Conservation (phyloP, 2,329 filamentous ascomycete species). For the Aspergillus clavatus region DNA sequence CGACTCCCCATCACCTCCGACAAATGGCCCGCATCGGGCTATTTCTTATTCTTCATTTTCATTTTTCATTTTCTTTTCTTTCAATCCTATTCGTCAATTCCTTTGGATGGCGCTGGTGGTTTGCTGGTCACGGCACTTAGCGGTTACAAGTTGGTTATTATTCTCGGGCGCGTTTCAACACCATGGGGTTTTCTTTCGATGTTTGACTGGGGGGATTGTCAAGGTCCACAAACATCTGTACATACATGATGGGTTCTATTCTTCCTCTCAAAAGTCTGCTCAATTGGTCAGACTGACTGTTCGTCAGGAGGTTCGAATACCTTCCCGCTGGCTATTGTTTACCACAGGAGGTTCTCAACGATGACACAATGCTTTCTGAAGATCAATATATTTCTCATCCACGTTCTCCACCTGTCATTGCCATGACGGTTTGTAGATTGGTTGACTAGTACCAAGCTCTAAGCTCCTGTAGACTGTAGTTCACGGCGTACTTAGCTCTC, state of each 20-base stretch:
- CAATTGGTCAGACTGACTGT: slow-evolving; percentile 4
- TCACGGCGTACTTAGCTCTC: too few relatives aligned
- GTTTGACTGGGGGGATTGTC: slow-evolving; percentile 15
- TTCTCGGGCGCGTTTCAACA: slow-evolving; percentile 12
- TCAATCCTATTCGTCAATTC: slow-evolving; percentile 13
- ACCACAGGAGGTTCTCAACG: neutral
- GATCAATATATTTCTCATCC: too few relatives aligned
- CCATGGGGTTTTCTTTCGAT: slow-evolving; percentile 17
- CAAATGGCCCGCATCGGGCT: slow-evolving; percentile 5
- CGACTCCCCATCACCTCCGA: slow-evolving; percentile 1
- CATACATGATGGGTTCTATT: slow-evolving; percentile 14
- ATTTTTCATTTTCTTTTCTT: slow-evolving; percentile 5
- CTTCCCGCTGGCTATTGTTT: slow-evolving; percentile 3
- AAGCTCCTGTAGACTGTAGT: neutral
- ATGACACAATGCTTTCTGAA: neutral
- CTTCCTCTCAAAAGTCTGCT: slow-evolving; percentile 16
- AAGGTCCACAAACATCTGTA: slow-evolving; percentile 10
- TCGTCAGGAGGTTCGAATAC: slow-evolving; percentile 4
- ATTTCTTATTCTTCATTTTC: slow-evolving; percentile 9
- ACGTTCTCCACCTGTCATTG: too few relatives aligned
- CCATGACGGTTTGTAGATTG: too few relatives aligned
- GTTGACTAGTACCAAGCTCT: neutral
- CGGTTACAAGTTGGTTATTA: slow-evolving; percentile 14
- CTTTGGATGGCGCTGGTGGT: slow-evolving; percentile 32
- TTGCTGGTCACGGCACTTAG: slow-evolving; percentile 20